phyloP scores from a whole-genome alignment of 345 rosid species.

The Lagerstroemia speciosa region DNA sequence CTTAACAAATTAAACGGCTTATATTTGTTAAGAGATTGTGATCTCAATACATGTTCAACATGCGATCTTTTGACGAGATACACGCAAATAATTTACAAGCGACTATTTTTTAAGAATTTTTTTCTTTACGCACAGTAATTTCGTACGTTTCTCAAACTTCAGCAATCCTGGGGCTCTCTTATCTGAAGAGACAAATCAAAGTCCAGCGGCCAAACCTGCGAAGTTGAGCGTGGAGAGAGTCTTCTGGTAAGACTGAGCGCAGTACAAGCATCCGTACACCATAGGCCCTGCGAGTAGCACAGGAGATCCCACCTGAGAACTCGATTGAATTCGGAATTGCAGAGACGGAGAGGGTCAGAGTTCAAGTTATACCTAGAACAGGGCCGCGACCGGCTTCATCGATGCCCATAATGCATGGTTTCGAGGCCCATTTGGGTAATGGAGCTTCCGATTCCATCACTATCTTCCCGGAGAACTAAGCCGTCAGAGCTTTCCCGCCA shows the following conservation, averaged over 20 bases:
- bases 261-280: slow-evolving; percentile 95
- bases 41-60: no score
- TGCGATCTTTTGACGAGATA: no score
- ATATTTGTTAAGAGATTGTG: no score
- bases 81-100: no score
- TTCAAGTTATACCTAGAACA: slow-evolving; percentile 44
- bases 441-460: slow-evolving; percentile 8
- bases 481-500: slow-evolving; percentile 14
- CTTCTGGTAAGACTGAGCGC: slow-evolving; percentile 62
- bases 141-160: no score
- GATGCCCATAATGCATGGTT: slow-evolving; percentile 88
- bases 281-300: slow-evolving; percentile 59
- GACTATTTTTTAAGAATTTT: no score
- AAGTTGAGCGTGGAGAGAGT: slow-evolving; percentile 71
- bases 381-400: slow-evolving; percentile 98
- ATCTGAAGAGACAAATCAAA: neutral
- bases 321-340: neutral
- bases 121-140: no score
- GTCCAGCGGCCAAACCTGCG: slow-evolving; percentile 37
- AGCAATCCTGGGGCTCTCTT: no score
- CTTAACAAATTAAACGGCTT: no score
- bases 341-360: neutral
- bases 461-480: neutral
- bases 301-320: neutral
- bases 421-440: slow-evolving; percentile 56